phyloP scores from a whole-genome alignment of 176 grass and related monocot species.

The Carex pumila region DNA sequence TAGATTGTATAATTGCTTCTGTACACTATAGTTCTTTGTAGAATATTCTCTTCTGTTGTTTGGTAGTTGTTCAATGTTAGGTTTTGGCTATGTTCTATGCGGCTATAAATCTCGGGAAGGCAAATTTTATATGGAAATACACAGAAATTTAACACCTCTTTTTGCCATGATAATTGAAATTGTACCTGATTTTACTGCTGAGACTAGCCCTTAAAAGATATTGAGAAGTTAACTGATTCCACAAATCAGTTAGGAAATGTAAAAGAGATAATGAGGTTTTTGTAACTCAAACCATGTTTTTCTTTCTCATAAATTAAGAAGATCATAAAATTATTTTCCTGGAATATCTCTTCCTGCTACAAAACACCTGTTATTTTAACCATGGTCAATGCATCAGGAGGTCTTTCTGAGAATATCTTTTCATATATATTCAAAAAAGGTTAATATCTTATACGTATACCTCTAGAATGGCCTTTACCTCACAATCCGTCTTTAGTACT shows the following conservation, averaged over 20 bases:
- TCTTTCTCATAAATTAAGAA: background rate
- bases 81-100: background rate
- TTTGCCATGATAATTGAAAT: background rate
- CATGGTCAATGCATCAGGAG: background rate
- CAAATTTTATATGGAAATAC: background rate
- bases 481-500: background rate
- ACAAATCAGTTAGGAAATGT: background rate
- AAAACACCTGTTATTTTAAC: background rate
- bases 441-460: background rate
- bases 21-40: background rate
- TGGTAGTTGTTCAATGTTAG: background rate
- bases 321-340: background rate
- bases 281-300: background rate
- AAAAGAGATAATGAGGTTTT: background rate
- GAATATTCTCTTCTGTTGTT: background rate
- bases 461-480: background rate
- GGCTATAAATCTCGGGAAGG: background rate
- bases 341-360: background rate
- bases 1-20: background rate
- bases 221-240: background rate
- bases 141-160: background rate
- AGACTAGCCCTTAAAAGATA: background rate
- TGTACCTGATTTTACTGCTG: background rate
- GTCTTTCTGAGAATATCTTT: background rate
- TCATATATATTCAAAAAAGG: background rate